Percentiles rank a stretch among this genome's conserved stretches.
These are phyloP conservation scores for Taphrina confusa DNA, from an alignment of 1,139 yeast species.

Conservation along the genomic window DNA sequence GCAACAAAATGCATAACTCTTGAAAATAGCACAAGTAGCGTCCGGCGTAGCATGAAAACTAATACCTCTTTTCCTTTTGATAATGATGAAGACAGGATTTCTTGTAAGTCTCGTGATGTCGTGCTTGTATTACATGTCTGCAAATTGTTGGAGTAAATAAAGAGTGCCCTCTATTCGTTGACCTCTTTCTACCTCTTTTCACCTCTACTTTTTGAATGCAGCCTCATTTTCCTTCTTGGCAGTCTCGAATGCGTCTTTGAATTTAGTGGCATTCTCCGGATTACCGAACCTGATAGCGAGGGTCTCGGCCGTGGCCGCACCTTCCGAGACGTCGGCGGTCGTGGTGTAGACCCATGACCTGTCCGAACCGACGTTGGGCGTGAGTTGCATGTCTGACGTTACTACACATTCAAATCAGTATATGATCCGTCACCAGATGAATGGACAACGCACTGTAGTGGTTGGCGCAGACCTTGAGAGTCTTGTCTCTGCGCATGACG, in stretches of 20 bases:
- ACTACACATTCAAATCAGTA: constrained; percentile 44
- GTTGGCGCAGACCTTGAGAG: constrained; percentile 96
- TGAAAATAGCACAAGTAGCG: no score
- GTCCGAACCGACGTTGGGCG: constrained; percentile 93
- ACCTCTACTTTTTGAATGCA: constrained; percentile 27
- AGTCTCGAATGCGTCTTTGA: constrained; percentile 85
- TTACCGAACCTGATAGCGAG: constrained; percentile 96
- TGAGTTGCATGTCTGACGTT: constrained; percentile 78
- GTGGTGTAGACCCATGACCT: constrained; percentile 98
- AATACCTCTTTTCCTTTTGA: no score
- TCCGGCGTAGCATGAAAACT: neutral
- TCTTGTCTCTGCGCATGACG: constrained; percentile 98
- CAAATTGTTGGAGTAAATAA: constrained; percentile 2
- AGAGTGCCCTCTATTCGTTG: neutral
- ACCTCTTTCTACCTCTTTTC: no score
- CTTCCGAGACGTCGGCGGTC: constrained; percentile 92
- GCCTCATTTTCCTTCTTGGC: constrained; percentile 68
- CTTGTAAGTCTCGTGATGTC: no score
- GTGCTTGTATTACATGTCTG: constrained; percentile 12
- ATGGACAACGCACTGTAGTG: constrained; percentile 58
- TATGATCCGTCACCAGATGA: neutral
- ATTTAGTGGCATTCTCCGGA: constrained; percentile 91
- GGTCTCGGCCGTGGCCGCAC: constrained; percentile 93
- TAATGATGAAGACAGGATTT: no score
- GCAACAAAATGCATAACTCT: constrained; percentile 1